Base-by-base conservation (phyloP, 2,329 filamentous ascomycete species). In the Cladophialophora psammophila region DNA sequence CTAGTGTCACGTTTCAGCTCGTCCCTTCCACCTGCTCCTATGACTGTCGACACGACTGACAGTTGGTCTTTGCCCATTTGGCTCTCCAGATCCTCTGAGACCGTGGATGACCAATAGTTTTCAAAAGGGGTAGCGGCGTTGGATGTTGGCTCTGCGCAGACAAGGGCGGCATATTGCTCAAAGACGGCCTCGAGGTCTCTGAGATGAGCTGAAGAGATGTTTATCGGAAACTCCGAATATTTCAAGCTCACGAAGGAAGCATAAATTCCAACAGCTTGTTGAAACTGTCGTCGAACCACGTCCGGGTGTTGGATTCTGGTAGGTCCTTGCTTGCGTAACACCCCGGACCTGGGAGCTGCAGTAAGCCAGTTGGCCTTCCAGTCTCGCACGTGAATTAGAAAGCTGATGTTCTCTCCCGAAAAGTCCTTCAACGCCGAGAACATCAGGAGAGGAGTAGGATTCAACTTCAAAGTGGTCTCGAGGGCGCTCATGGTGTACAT, bases 381-480 rank as follows among this genome's bases (percentile, higher is more conserved):
- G 65, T 84, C 81, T 2, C 82, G 79, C 8, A 90, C 84, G 48
- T 82, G 80, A 8, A 83, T 85, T 5, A 91, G 77, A 75, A 91
- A 91, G 55, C 88, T 85, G 70, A 91, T 88, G 74, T 91, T 91
- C 75, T 91, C 89, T 13, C 88, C 89, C 0, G 88, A 90, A 74
- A 91, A 91, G 71, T 91, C 89, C 40, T 85, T 83, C 0, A 86
- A 80, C 0, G 88, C 88, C 0, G 89, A 88, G 74, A 90, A 91
- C 60, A 87, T 78, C 64, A 89, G 86, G 0, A 91, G 81, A 0
- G 86, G 86, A 4, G 83, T 80, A 0, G 87, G 85, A 74, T 90
- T 88, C 58, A 76, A 73, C 35, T 83, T 79, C 0, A 91, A 80
- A 4, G 87, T 86, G 66, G 86, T 81, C 69, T 91, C 88, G 1